These are phyloP conservation scores for Blastocystis sp. DNA, from an alignment of 352 stramenopile species.

Conservation along the genomic window DNA sequence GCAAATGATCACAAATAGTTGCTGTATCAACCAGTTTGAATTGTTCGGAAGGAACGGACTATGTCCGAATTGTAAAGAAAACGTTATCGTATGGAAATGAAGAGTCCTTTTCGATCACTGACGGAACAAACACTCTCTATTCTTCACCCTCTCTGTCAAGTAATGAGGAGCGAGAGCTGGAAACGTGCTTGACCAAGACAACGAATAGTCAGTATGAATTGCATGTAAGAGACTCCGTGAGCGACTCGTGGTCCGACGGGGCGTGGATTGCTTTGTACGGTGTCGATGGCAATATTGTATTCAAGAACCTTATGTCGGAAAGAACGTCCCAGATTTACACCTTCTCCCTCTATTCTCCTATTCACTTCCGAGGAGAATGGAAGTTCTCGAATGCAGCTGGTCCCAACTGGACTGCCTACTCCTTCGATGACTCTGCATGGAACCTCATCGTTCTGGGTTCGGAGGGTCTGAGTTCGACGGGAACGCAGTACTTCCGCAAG, in stretches of 20 bases:
- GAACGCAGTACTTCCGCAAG: neutral
- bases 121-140: neutral
- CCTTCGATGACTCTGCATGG: neutral
- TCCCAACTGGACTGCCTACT: neutral
- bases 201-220: neutral
- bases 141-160: neutral
- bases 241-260: neutral
- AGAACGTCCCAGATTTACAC: neutral
- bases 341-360: neutral
- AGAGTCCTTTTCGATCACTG: neutral
- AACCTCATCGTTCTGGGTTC: neutral
- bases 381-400: neutral
- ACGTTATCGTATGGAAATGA: neutral
- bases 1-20: too few species aligned
- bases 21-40: too few species aligned
- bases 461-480: too few species aligned
- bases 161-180: neutral
- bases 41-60: neutral
- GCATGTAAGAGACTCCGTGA: neutral
- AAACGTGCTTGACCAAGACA: neutral
- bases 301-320: neutral
- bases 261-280: neutral
- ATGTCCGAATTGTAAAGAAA: neutral
- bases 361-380: neutral
- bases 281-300: conserved; percentile 6